Base-by-base conservation (phyloP, 2,329 filamentous ascomycete genomes). In the Macrophomina phaseolina region DNA sequence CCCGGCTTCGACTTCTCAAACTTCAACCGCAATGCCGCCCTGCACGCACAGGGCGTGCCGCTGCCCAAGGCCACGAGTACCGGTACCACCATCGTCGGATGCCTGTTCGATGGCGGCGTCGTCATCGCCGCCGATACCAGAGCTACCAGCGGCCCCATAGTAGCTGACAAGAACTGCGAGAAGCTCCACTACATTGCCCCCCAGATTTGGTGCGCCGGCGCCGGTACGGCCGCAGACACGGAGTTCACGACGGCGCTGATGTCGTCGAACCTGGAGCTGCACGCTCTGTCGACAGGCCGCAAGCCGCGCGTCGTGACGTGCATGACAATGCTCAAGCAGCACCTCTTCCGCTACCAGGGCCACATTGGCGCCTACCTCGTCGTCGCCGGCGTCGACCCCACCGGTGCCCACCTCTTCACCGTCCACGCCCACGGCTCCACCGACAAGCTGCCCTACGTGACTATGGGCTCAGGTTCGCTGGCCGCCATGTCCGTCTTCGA, bases 101-200 rank as follows among this genome's bases (percentile, higher is more conserved):
- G 94, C 78, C 91, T 98, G 81, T 99, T 89, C 77, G 91, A 98
- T 82, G 94, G 94, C 71, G 95, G 96, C 72, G 95, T 99, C 68
- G 95, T 99, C 80, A 98, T 99, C 81, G 95, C 95, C 70, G 95
- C 95, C 83, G 95, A 99, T 83, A 99, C 95, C 72, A 89, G 95
- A 87, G 95, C 95, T 70, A 99, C 95, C 55, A 96, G 92, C 71
- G 95, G 95, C 42, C 94, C 95, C 72, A 99, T 99, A 82, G 95
- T 99, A 74, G 96, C 96, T 81, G 95, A 99, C 88, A 99, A 99
- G 92, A 99, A 99, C 87, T 98, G 95, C 85, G 94, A 99, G 84
- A 99, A 99, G 85, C 90, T 99, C 71, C 95, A 99, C 85, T 99
- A 96, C 86, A 99, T 99, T 80, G 87, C 95, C 51, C 94, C 95